phyloP scores from a whole-genome alignment of 106 monocot species.

The Acorus gramineus region DNA sequence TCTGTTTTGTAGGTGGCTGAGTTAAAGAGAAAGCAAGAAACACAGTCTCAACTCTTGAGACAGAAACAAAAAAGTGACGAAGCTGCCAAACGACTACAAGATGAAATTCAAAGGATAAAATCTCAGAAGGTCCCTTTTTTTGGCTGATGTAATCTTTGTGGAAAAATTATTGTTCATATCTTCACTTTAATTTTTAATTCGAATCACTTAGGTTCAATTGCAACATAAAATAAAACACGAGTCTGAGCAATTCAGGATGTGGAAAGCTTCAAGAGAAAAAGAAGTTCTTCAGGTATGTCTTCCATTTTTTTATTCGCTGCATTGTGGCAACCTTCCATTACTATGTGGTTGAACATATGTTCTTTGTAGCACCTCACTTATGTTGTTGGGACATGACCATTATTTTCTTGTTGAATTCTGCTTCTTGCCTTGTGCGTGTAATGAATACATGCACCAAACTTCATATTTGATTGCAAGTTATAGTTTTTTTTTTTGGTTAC shows the following conservation, averaged over 20 bases:
- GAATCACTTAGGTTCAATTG: conserved; percentile 54
- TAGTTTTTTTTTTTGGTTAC: too few species aligned
- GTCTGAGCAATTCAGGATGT: conserved; percentile 89
- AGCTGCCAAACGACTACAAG: conserved; percentile 76
- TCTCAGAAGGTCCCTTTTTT: conserved; percentile 70
- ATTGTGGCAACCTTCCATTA: not conserved
- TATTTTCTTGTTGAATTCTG: too few species aligned
- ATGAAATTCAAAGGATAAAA: conserved; percentile 90
- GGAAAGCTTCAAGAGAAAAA: conserved; percentile 92
- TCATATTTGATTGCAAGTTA: too few species aligned
- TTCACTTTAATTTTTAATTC: not conserved
- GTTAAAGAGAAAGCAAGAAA: conserved; percentile 92
- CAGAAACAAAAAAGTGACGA: conserved; percentile 98
- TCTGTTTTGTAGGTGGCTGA: conserved; percentile 54
- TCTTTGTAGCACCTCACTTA: too few species aligned
- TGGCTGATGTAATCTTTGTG: not conserved
- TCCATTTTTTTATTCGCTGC: not conserved
- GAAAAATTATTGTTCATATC: not conserved
- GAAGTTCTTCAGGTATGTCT: conserved; percentile 82
- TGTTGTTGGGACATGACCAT: too few species aligned
- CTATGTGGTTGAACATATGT: not conserved
- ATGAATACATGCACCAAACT: too few species aligned
- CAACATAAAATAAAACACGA: conserved; percentile 98
- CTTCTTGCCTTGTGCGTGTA: too few species aligned
- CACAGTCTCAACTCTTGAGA: conserved; percentile 78